Evolutionary conservation across 176 grass and related monocot genomes (phyloP), one percentile per base, ranked within the genome.

Genomic region (Triticum dicoccoides): DNA sequence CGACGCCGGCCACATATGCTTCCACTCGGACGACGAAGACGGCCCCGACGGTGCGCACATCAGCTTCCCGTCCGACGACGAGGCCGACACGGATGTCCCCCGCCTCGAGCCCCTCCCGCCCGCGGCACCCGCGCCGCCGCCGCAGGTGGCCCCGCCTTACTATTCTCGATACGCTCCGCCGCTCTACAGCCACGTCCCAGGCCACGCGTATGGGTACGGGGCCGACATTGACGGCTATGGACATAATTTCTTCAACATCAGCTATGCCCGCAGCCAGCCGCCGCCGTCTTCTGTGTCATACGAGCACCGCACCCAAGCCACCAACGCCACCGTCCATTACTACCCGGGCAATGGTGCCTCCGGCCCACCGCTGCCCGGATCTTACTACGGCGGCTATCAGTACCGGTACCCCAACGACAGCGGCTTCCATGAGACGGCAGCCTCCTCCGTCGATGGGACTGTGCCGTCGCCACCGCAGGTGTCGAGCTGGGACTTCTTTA

Each of bases 401-500:
- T 81, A 91, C 76, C 79, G 64, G 1, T 80, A 86, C 35, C 72
- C 79, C 4, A 75, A 82, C n/a, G 72, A 75, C 20, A 45, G 47
- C 38, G 70, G 42, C 38, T 64, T 47, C 66, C 20, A 67, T 86
- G 61, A 81, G 37, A 64, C 23, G n/a, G n/a, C 82, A 17, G 10
- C 86, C 73, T 56, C 76, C 25, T 77, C 88, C 17, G 27, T 69
- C 54, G 82, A 70, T 11, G 81, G 38, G 2, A 76, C 51, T 21
- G 47, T 52, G 21, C 90, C 91, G 3, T 90, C 93, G 51, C 88
- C 92, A 18, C 93, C 95, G 44, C 83, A 56, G 35, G 80, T 77
- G 51, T 86, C 95, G 4, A 52, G 80, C 29, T 98, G 95, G 95
- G 95, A 91, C 17, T 95, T 95, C 54, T 42, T 95, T 1, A 89